phyloP scores from a whole-genome alignment of 192 early-diverging fungal species.

The Entophlyctis luteolus region DNA sequence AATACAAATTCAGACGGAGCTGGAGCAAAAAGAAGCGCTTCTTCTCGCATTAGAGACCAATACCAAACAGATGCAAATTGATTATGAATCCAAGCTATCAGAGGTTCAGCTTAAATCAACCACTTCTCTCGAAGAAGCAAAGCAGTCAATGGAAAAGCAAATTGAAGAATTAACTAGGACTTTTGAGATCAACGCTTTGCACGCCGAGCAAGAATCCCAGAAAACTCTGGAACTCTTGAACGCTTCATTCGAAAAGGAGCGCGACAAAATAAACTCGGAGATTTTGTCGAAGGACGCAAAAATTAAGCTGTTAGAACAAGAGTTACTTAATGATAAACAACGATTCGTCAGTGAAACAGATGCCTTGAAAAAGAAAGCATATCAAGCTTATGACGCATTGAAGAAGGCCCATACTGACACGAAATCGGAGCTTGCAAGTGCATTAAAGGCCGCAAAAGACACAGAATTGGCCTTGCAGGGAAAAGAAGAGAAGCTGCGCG shows the following conservation, averaged over 20 bases:
- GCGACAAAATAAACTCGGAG: neutral
- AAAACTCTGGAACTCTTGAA: conserved; percentile 6
- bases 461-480: conserved; percentile 13
- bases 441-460: neutral
- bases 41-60: neutral
- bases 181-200: neutral
- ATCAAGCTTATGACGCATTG: conserved; percentile 20
- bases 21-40: neutral
- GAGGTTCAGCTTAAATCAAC: neutral
- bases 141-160: conserved; percentile 6
- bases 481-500: conserved; percentile 9
- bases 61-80: neutral
- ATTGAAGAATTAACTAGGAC: neutral
- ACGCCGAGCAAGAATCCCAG: conserved; percentile 11
- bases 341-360: conserved; percentile 29
- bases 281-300: neutral
- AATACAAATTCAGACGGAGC: neutral
- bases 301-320: conserved; percentile 7
- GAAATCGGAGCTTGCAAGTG: conserved; percentile 12
- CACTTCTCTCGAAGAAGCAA: neutral
- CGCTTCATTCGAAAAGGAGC: neutral
- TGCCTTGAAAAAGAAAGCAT: conserved; percentile 18
- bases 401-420: conserved; percentile 26
- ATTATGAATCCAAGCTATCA: neutral
- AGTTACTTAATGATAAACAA: conserved; percentile 27